Percentiles rank a stretch among this genome's conserved stretches.
phyloP scores from a whole-genome alignment of 2,329 filamentous ascomycete genomes.

The Corniculantispora saksenae region DNA sequence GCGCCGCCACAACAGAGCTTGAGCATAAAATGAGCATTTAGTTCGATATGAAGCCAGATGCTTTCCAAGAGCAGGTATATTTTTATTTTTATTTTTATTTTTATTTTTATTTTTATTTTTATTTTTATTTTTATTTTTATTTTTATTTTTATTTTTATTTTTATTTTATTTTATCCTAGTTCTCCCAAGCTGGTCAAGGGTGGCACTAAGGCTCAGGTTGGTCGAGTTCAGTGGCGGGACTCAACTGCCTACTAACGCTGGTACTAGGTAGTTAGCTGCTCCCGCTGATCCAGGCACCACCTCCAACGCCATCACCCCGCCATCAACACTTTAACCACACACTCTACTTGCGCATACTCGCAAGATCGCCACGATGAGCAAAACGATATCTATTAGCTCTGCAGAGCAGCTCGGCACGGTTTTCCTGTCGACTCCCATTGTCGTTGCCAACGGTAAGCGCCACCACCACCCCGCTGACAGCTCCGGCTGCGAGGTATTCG shows the following conservation, averaged over 20 bases:
- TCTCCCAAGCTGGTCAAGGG: too few species aligned
- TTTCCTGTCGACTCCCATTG: slow-evolving; percentile 71
- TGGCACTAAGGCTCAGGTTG: too few species aligned
- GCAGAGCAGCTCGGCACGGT: slow-evolving; percentile 66
- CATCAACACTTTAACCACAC: neutral
- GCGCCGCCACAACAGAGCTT: neutral
- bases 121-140: too few species aligned
- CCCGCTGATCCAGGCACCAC: neutral
- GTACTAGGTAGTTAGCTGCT: too few species aligned
- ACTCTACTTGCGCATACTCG: neutral
- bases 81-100: too few species aligned
- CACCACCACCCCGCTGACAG: slow-evolving; percentile 18
- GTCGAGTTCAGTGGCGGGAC: neutral
- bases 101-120: too few species aligned
- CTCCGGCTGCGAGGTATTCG: slow-evolving; percentile 22
- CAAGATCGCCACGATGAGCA: slow-evolving; percentile 24
- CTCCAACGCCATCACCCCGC: slow-evolving; percentile 11
- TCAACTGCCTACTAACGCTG: too few species aligned
- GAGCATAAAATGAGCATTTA: neutral
- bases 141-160: too few species aligned
- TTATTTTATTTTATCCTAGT: too few species aligned
- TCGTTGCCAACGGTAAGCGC: slow-evolving; percentile 84
- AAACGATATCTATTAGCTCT: slow-evolving; percentile 41
- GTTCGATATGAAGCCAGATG: too few species aligned
- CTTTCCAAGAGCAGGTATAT: too few species aligned